A percentile compares a stretch with the other conserved stretches of the same genome.
Evolutionary conservation across 1,139 yeast genomes (phyloP).

Genomic region (Kazachstania sp.): DNA sequence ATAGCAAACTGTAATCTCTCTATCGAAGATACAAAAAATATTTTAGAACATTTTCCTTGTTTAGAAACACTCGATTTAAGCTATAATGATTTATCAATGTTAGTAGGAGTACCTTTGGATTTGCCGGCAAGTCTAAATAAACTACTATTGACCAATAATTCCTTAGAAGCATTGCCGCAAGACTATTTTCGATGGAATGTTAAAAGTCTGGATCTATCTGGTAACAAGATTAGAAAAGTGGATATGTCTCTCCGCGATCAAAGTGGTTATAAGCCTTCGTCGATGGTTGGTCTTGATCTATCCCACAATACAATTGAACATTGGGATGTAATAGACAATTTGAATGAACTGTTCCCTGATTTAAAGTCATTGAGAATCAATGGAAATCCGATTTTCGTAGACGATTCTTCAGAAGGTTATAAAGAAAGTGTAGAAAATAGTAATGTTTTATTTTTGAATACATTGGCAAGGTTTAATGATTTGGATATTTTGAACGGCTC

Average conservation of each 20-base stretch:
- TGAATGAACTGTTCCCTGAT: constrained; percentile 33
- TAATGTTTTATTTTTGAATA: constrained; percentile 19
- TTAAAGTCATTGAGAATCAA: constrained; percentile 41
- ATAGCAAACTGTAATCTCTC: constrained; percentile 34
- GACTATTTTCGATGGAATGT: neutral
- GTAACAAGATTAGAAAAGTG: neutral
- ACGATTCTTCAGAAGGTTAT: neutral
- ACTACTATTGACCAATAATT: constrained; percentile 1
- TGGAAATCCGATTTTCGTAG: constrained; percentile 42
- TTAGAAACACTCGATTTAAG: constrained; percentile 41
- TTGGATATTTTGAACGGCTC: constrained; percentile 51
- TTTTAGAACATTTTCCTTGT: constrained; percentile 38
- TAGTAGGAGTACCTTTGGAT: neutral
- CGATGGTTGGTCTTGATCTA: constrained; percentile 8
- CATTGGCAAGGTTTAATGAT: constrained; percentile 43
- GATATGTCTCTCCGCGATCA: neutral
- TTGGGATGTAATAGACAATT: constrained; percentile 45
- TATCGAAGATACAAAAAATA: constrained; percentile 22
- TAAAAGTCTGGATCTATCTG: neutral
- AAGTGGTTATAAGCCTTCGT: neutral
- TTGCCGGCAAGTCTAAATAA: constrained; percentile 31
- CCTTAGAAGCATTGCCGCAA: constrained; percentile 2
- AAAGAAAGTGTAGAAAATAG: constrained; percentile 9
- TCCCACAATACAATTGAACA: constrained; percentile 12
- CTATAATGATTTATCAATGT: constrained; percentile 36